Base-by-base conservation (phyloP, 2,329 filamentous ascomycete species). In the Sclerotinia trifoliorum region DNA sequence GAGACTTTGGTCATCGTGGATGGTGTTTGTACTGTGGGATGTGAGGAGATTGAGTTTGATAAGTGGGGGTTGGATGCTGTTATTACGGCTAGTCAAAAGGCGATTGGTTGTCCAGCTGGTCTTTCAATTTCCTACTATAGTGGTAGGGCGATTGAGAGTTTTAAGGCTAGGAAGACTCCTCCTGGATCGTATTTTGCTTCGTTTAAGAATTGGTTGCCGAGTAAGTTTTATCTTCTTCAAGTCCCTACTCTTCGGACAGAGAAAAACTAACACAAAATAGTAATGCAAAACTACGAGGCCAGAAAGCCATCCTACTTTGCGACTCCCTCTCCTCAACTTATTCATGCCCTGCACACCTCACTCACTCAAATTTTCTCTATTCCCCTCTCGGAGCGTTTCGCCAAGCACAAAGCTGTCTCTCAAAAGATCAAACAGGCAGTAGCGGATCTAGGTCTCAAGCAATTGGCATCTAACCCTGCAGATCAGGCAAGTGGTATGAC, bases 261-360 rank as follows among this genome's bases (percentile, higher is more conserved):
- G 3, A n/a, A 17, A 26, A 26, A 10, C 60, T 63, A 54, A 56
- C 39, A 39, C 58, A 29, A 29, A 26, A 57, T 69, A 92, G 90
- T 99, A 80, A 98, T 99, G 94, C 89, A 95, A 82, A 98, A 97
- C 82, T 99, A 99, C 81, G 95, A 99, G 83, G 92, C 93, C 72
- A 93, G 94, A 84, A 99, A 98, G 83, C 88, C 95, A 49, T 96
- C 93, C 2, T 99, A 99, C 84, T 99, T 99, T 78, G 95, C 95
- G 49, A 99, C 95, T 1, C 95, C 95, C 0, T 93, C 94, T 5
- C 95, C 95, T 19, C 95, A 99, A 81, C 87, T 99, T 63, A 85
- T 99, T 74, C 94, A 91, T 80, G 95, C 95, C 60, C 86, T 99
- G 48, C 90, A 99, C 84, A 97, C 94, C 11, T 86, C 93, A 2